Conservation (phyloP, 2,329 filamentous ascomycete species). For the Lachnellula arida region DNA sequence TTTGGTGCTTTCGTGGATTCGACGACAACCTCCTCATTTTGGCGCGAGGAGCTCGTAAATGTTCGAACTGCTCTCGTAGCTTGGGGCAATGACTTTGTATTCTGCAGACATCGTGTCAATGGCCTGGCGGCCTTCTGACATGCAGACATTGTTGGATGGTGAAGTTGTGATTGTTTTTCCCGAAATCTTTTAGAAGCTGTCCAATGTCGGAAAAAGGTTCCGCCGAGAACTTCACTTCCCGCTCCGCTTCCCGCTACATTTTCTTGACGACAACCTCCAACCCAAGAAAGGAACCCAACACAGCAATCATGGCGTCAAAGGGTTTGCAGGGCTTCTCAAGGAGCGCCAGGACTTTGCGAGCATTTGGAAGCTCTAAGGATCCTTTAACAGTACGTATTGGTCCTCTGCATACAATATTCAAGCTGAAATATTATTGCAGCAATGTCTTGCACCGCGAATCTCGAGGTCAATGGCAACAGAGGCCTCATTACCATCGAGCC, state of each 20-base stretch:
- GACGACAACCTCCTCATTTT: slow-evolving; percentile 31
- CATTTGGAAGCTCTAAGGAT: slow-evolving; percentile 30
- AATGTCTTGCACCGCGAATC: slow-evolving; percentile 38
- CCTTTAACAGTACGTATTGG: slow-evolving; percentile 33
- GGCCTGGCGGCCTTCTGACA: slow-evolving; percentile 56
- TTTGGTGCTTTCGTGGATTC: slow-evolving; percentile 33
- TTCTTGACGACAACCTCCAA: slow-evolving; percentile 10
- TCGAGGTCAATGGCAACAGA: slow-evolving; percentile 47
- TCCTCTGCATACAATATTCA: neutral
- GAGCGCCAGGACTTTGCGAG: slow-evolving; percentile 25
- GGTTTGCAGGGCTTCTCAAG: slow-evolving; percentile 28
- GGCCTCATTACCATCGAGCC: slow-evolving; percentile 29
- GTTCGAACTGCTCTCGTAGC: slow-evolving; percentile 24
- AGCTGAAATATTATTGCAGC: slow-evolving; percentile 33
- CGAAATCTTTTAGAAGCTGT: slow-evolving; percentile 23
- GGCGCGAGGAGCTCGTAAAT: slow-evolving; percentile 34
- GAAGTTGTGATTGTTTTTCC: slow-evolving; percentile 15
- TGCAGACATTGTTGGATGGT: slow-evolving; percentile 47
- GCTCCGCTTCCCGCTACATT: slow-evolving; percentile 11
- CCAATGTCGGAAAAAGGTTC: slow-evolving; percentile 12
- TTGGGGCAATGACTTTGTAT: slow-evolving; percentile 28
- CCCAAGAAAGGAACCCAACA: slow-evolving; percentile 1
- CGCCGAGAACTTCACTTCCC: slow-evolving; percentile 24
- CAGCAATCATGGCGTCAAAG: slow-evolving; percentile 31
- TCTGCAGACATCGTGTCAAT: slow-evolving; percentile 49